Evolutionary conservation across 2,329 filamentous ascomycete species (phyloP).

Genomic region (Colletotrichum musae): DNA sequence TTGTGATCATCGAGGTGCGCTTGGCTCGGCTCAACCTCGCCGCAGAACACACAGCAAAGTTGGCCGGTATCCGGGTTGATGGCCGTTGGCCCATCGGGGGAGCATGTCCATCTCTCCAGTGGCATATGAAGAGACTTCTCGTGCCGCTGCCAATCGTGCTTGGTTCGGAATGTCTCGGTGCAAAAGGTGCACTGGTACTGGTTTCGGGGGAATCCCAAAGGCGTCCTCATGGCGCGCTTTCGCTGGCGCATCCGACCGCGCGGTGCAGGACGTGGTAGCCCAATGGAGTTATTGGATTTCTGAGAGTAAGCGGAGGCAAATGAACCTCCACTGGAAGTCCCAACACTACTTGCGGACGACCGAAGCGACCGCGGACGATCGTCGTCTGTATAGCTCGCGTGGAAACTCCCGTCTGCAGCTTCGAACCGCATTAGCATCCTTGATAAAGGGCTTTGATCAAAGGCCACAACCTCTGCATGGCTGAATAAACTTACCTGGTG

Average conservation of each 20-base stretch:
- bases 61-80: conserved; percentile 48
- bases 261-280: conserved; percentile 18
- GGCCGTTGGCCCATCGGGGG: conserved; percentile 43
- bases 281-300: conserved; percentile 9
- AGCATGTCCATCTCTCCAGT: conserved; percentile 62
- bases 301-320: conserved; percentile 36
- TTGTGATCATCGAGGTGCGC: conserved; percentile 56
- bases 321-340: conserved; percentile 40
- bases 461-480: too few relatives aligned
- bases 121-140: conserved; percentile 63
- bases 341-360: conserved; percentile 43
- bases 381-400: conserved; percentile 16
- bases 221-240: conserved; percentile 24
- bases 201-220: conserved; percentile 22
- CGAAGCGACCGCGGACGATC: conserved; percentile 28
- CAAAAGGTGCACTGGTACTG: conserved; percentile 61
- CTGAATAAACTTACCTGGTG: conserved; percentile 10
- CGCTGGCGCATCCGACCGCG: conserved; percentile 35
- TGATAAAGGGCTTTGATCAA: background rate
- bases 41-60: conserved; percentile 56
- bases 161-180: conserved; percentile 60
- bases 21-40: conserved; percentile 47
- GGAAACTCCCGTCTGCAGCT: conserved; percentile 27
- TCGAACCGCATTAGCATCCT: background rate
- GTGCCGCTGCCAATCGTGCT: conserved; percentile 64